Conservation (phyloP, 306 rosid genomes). For the Cyamopsis tetragonoloba region DNA sequence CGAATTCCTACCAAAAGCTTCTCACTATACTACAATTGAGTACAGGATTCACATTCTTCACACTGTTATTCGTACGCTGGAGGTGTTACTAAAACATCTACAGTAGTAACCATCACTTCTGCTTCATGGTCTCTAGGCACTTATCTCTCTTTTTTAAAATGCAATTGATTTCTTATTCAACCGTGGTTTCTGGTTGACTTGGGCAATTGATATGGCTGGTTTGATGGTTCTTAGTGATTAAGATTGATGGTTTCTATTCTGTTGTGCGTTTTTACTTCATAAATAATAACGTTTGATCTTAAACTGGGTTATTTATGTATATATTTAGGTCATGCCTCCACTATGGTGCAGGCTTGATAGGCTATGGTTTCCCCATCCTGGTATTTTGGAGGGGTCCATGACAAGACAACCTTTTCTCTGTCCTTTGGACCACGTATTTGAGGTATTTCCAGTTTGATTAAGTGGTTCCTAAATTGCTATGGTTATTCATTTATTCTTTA, state of each 20-base stretch:
- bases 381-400: constrained; percentile 79
- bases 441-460: constrained; percentile 52
- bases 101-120: neutral
- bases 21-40: neutral
- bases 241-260: neutral
- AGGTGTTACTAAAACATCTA: too few species aligned
- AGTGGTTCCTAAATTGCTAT: neutral
- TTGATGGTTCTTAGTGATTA: neutral
- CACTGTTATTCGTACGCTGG: neutral
- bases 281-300: constrained; percentile 29
- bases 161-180: neutral
- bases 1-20: too few species aligned
- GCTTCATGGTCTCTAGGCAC: neutral
- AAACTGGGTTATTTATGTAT: constrained; percentile 17
- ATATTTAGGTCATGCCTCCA: constrained; percentile 91
- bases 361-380: constrained; percentile 99
- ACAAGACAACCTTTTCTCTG: constrained; percentile 94
- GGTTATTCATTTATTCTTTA: neutral
- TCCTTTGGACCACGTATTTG: constrained; percentile 96
- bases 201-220: constrained; percentile 11
- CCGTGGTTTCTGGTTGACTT: constrained; percentile 3
- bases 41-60: neutral
- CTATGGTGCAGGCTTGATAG: constrained; percentile 95
- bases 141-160: neutral
- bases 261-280: constrained; percentile 21